Base-by-base conservation (phyloP, 108 stramenopile species). In the Discostella stelligeroides region DNA sequence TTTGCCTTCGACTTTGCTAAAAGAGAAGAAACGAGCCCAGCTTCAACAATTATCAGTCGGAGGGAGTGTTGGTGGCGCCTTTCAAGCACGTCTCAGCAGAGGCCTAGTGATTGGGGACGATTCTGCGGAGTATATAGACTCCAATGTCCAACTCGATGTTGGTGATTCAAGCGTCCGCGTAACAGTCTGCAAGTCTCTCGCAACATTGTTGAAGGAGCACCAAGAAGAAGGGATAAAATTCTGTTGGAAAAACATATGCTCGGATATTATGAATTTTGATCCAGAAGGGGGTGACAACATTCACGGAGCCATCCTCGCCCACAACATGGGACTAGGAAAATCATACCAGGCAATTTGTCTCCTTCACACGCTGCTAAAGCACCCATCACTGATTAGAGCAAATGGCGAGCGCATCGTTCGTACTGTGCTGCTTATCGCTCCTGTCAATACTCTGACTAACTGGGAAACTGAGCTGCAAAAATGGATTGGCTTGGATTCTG, bases 271-370 rank as follows among this genome's bases (percentile, higher is more conserved):
- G 34, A 63, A 56, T 41, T 17, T 28, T 4, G 11, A 53, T 43
- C 61, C 17, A n/a, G 51, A 58, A 37, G 64, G 30, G 12, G 40
- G 40, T 45, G 53, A 18, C 8, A 64, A 70, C 0, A 58, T 82
- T 45, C 83, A 82, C n/a, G 91, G 91, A 14, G 85, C 82, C 38
- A 87, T 92, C 47, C 68, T 92, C 3, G 91, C 91, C 14, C 91
- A 92, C 63, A 84, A 82, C 18, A 92, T 89, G 88, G 90, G 84
- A 17, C 37, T 83, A 29, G 81, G 83, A 53, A 65, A 72, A 69
- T 59, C 15, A 12, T 51, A 57, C 15, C 68, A 58, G 23, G 60
- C 60, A 5, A 60, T 58, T 14, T 37, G 47, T 76, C 29, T 62
- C 28, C 62, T 53, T 62, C 27, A 58, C 57, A 82, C 91, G 18